Base-by-base conservation (phyloP, 169 alveolate genomes). In the Babesia gibsoni region DNA sequence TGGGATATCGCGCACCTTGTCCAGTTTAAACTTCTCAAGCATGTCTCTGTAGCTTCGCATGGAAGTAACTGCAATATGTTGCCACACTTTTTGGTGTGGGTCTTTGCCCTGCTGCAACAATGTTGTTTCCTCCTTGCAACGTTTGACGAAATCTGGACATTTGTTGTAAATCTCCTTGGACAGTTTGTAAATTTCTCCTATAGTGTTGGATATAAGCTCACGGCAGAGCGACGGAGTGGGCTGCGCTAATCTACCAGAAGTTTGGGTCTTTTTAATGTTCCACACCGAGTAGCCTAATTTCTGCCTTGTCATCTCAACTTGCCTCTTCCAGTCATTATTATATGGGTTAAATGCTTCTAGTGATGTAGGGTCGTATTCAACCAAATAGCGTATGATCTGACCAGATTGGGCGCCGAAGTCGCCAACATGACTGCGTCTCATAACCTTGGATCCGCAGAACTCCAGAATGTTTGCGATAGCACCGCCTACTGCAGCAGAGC, bases 401-500 rank as follows among this genome's bases (percentile, higher is more conserved):
- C 86, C 86, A 10, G 75, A 42, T 5, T 77, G 81, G 22, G 79
- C 33, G 1, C 89, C 89, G 73, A 84, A 88, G 52, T 88, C 90
- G 16, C 92, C 92, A 39, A 88, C 67, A 46, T 88, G 92, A 59
- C 54, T 88, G 41, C 92, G 72, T 4, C 83, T 52, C 18, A 56
- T 58, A 8, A 88, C 89, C 27, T 48, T 30, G 43, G 56, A 67
- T 20, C 87, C 89, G 32, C 56, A 79, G 43, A 58, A 83, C 32
- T 75, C 73, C 20, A 79, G 48, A 25, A 83, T 37, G 59, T 88
- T 88, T 27, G 90, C 59, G n/a, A 88, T 33, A 4, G 83, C 67
- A 45, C 54, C 63, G n/a, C 92, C 92, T n/a, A 88, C 43, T 30
- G 81, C 81, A 23, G 82, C 63, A 10, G 92, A 88, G 43, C 89